Evolutionary conservation across 305 asterid genomes (phyloP).

Genomic region (Fraxinus velutina): DNA sequence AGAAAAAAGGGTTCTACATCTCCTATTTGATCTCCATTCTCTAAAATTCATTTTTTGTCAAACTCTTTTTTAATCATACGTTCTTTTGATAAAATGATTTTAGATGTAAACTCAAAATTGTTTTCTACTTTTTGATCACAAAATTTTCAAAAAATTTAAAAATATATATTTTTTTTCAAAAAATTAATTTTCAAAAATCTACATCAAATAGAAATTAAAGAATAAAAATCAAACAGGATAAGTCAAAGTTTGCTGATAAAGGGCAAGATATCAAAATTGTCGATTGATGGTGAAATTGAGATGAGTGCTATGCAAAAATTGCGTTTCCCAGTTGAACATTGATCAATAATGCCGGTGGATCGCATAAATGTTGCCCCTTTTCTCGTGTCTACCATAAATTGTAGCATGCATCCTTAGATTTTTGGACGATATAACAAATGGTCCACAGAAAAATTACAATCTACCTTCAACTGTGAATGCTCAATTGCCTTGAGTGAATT

Average conservation of each 20-base stretch:
- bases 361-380: neutral
- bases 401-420: neutral
- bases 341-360: neutral
- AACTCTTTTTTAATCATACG: too few species aligned
- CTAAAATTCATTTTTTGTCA: neutral
- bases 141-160: too few species aligned
- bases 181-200: too few species aligned
- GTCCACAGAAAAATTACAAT: neutral
- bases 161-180: too few species aligned
- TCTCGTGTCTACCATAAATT: neutral
- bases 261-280: neutral
- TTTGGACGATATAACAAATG: neutral
- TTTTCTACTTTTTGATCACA: neutral
- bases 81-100: too few species aligned
- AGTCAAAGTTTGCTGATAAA: conserved; percentile 26
- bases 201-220: neutral
- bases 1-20: neutral
- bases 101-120: neutral
- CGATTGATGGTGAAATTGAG: neutral
- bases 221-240: neutral
- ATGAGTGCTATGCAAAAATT: neutral
- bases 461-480: neutral
- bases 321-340: neutral
- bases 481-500: neutral
- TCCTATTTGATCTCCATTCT: neutral